phyloP scores from a whole-genome alignment of 2,329 filamentous ascomycete species.

The Exophiala xenobiotica region DNA sequence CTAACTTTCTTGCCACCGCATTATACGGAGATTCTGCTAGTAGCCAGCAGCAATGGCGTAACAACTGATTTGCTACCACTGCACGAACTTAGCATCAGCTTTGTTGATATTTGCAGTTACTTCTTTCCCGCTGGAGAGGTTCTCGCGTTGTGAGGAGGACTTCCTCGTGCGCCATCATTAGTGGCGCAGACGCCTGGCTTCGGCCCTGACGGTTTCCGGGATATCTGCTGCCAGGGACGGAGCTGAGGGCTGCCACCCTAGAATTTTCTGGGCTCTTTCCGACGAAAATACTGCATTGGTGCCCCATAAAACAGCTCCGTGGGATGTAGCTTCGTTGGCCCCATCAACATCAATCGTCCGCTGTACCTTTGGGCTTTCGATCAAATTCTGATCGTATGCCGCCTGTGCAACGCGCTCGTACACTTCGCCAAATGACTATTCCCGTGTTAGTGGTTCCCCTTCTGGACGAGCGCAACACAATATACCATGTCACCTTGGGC shows the following conservation, averaged over 20 bases:
- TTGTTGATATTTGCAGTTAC: no score
- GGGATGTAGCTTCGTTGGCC: constrained; percentile 30
- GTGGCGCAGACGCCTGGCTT: no score
- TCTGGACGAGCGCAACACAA: neutral
- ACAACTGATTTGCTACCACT: no score
- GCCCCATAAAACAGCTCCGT: constrained; percentile 34
- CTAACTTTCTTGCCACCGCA: no score
- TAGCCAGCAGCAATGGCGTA: no score
- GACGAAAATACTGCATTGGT: constrained; percentile 33
- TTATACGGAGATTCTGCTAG: no score
- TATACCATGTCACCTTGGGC: constrained; percentile 32
- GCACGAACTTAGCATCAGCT: no score
- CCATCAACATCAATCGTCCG: constrained; percentile 29
- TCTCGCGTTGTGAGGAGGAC: no score
- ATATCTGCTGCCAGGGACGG: no score
- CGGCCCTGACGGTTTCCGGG: no score
- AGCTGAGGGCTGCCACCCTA: constrained; percentile 32
- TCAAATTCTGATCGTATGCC: constrained; percentile 27
- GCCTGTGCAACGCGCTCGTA: constrained; percentile 29
- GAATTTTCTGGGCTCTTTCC: constrained; percentile 27
- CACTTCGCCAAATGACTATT: constrained; percentile 32
- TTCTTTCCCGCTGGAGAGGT: no score
- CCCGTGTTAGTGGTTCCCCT: constrained; percentile 3
- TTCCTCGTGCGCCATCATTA: no score
- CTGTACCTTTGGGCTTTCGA: constrained; percentile 26